phyloP scores from a whole-genome alignment of 306 rosid species.

The Prunus mira region DNA sequence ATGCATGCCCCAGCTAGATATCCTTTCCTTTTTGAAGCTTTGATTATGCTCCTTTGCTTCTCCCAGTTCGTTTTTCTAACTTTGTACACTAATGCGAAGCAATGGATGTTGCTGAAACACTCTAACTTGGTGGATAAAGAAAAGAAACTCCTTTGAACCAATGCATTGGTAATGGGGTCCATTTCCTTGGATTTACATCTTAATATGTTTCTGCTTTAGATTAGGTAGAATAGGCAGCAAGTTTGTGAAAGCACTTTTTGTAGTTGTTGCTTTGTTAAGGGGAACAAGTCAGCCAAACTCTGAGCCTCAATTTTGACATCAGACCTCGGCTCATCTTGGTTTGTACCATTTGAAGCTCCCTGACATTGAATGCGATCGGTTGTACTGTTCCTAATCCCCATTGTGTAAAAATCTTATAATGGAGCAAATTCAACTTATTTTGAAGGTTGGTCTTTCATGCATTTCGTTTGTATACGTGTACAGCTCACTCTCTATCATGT shows the following conservation, averaged over 20 bases:
- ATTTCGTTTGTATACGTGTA: too few relatives aligned
- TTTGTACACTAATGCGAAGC: constrained; percentile 61
- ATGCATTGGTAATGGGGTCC: background rate
- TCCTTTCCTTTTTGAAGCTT: constrained; percentile 86
- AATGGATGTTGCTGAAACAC: constrained; percentile 56
- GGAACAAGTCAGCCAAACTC: too few relatives aligned
- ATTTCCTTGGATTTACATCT: background rate
- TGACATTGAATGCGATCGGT: background rate
- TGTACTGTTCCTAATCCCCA: background rate
- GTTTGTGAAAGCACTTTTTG: background rate
- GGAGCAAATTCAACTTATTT: background rate
- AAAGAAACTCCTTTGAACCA: constrained; percentile 55
- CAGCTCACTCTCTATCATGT: too few relatives aligned
- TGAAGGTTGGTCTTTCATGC: background rate
- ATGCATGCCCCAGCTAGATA: constrained; percentile 63
- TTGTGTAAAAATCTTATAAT: too few relatives aligned
- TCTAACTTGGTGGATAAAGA: constrained; percentile 37
- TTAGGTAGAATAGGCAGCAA: background rate
- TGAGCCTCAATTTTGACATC: too few relatives aligned
- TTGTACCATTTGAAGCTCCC: background rate
- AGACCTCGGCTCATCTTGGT: background rate
- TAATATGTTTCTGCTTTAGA: background rate
- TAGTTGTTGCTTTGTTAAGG: too few relatives aligned
- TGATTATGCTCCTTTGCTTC: constrained; percentile 81
- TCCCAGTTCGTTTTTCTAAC: constrained; percentile 70